Conservation (phyloP, 2,329 filamentous ascomycete species). For the Herpomyces periplanetae region DNA sequence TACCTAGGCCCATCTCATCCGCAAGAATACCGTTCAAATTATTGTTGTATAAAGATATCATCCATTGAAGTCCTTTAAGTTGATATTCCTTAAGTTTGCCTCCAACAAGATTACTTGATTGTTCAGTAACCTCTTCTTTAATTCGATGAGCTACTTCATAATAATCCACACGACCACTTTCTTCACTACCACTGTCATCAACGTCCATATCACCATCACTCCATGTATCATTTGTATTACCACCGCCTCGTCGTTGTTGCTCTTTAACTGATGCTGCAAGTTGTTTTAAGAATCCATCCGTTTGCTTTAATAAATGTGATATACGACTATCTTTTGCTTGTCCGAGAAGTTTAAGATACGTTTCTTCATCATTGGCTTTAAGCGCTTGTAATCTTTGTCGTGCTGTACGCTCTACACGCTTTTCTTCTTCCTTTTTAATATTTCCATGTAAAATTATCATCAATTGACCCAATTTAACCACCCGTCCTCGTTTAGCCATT, state of each 20-base stretch:
- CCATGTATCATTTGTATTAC: slow-evolving; percentile 16
- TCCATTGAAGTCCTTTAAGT: slow-evolving; percentile 93
- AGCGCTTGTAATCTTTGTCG: slow-evolving; percentile 97
- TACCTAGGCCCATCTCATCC: slow-evolving; percentile 97
- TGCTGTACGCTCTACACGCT: slow-evolving; percentile 77
- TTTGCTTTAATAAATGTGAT: slow-evolving; percentile 78
- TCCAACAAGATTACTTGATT: slow-evolving; percentile 56
- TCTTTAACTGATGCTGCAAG: slow-evolving; percentile 73
- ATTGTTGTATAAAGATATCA: slow-evolving; percentile 98
- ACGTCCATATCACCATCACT: slow-evolving; percentile 16
- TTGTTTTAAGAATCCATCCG: slow-evolving; percentile 83
- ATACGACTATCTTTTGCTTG: slow-evolving; percentile 98
- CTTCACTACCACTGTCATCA: slow-evolving; percentile 25
- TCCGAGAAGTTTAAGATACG: slow-evolving; percentile 82
- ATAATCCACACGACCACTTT: slow-evolving; percentile 63
- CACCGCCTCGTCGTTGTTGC: slow-evolving; percentile 50
- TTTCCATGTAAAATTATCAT: slow-evolving; percentile 71
- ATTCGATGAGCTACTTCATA: slow-evolving; percentile 88
- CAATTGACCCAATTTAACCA: slow-evolving; percentile 49
- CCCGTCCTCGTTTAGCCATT: slow-evolving; percentile 24
- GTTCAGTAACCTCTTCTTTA: slow-evolving; percentile 54
- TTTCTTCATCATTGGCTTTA: slow-evolving; percentile 96
- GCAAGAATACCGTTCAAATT: slow-evolving; percentile 94
- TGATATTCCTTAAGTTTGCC: slow-evolving; percentile 89
- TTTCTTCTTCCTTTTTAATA: slow-evolving; percentile 97